phyloP scores from a whole-genome alignment of 1,139 yeast species.

The Yarrowia galli region DNA sequence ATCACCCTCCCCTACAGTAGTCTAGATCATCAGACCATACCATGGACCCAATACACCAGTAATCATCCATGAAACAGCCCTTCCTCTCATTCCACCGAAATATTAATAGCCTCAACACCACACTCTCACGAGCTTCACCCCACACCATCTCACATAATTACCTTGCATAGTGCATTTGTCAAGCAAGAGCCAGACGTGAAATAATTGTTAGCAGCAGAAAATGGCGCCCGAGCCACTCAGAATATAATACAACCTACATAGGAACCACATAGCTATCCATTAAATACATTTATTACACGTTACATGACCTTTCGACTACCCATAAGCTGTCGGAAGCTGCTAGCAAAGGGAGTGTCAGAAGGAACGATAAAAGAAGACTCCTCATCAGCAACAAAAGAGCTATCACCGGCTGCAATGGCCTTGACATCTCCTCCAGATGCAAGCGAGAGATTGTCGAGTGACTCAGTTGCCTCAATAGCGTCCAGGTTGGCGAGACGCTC shows the following conservation, averaged over 20 bases:
- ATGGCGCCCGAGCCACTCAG: too few relatives aligned
- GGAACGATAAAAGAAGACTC: slow-evolving; percentile 10
- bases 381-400: slow-evolving; percentile 3
- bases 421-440: neutral
- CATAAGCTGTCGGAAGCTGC: slow-evolving; percentile 30
- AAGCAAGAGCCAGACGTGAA: too few relatives aligned
- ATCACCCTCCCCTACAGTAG: too few relatives aligned
- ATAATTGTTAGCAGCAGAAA: too few relatives aligned
- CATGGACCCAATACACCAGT: too few relatives aligned
- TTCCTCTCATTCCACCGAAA: too few relatives aligned
- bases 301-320: slow-evolving; percentile 24
- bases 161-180: too few relatives aligned
- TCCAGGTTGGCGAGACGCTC: slow-evolving; percentile 28
- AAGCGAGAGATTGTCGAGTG: slow-evolving; percentile 17
- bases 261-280: neutral
- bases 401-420: neutral
- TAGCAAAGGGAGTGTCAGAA: slow-evolving; percentile 18
- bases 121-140: too few relatives aligned
- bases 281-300: slow-evolving; percentile 1
- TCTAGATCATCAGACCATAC: too few relatives aligned
- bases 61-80: too few relatives aligned
- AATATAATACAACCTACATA: neutral
- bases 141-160: too few relatives aligned
- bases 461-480: slow-evolving; percentile 24
- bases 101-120: too few relatives aligned